These are phyloP conservation scores for Nitzschia sp. DNA, from an alignment of 108 stramenopile species.

Conservation along the genomic window DNA sequence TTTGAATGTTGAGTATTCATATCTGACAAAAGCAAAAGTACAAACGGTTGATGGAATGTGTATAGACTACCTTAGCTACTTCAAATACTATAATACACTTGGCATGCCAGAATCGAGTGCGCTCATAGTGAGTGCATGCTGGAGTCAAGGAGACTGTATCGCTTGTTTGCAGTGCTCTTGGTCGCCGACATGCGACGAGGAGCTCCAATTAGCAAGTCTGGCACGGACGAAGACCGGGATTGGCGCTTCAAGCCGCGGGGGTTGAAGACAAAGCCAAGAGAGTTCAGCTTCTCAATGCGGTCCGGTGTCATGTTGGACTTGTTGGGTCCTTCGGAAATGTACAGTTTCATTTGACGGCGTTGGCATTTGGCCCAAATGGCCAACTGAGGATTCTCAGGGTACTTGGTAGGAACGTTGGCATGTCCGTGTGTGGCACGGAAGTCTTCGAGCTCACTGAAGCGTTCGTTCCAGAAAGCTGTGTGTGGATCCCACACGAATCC, in stretches of 20 bases:
- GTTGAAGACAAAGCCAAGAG: constrained; percentile 53
- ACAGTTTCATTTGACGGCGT: constrained; percentile 55
- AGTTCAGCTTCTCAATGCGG: constrained; percentile 50
- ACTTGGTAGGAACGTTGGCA: constrained; percentile 26
- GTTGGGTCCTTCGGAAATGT: constrained; percentile 37
- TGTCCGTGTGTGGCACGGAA: constrained; percentile 29
- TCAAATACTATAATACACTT: no score
- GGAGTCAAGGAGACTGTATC: no score
- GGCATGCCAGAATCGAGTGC: no score
- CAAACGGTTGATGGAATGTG: no score
- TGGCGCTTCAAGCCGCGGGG: constrained; percentile 8
- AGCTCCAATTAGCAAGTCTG: not conserved
- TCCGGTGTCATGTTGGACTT: constrained; percentile 49
- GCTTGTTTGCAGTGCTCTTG: no score
- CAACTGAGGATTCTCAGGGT: constrained; percentile 33
- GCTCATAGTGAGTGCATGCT: no score
- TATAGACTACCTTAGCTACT: no score
- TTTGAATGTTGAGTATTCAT: no score
- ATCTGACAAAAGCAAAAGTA: no score
- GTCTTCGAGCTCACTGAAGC: constrained; percentile 11
- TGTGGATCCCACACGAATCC: constrained; percentile 55
- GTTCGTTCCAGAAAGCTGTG: constrained; percentile 31
- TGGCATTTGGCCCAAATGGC: constrained; percentile 60
- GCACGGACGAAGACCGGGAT: not conserved
- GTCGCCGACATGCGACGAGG: no score